A percentile compares a stretch with the other conserved stretches of the same genome.
Conservation (phyloP, 108 stramenopile species). For the Conticribra guillardii region DNA sequence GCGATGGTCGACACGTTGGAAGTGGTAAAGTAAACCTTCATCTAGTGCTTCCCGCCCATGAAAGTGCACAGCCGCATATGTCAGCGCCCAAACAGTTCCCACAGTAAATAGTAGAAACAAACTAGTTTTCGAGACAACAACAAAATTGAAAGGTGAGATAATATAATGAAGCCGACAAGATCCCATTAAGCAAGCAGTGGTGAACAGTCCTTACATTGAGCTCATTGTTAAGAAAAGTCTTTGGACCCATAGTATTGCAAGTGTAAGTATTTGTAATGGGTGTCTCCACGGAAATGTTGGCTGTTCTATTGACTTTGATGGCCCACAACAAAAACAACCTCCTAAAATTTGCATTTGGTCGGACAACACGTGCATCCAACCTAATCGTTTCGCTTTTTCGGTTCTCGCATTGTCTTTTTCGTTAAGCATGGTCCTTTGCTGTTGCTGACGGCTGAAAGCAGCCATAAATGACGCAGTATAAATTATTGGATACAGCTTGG, state of each 20-base stretch:
- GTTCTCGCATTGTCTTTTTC: neutral
- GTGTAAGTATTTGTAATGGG: conserved; percentile 23
- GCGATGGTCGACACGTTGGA: conserved; percentile 94
- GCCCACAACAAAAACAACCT: conserved; percentile 28
- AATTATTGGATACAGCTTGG: conserved; percentile 88
- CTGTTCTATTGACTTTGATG: neutral
- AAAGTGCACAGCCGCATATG: conserved; percentile 55
- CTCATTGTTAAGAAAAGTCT: conserved; percentile 45
- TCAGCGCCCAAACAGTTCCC: conserved; percentile 57
- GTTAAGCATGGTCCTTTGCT: neutral
- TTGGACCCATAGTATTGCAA: conserved; percentile 37
- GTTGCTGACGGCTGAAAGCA: conserved; percentile 47
- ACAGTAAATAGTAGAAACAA: conserved; percentile 72
- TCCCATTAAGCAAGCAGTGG: too few species aligned
- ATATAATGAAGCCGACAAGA: too few species aligned
- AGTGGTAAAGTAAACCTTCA: conserved; percentile 94
- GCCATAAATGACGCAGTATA: conserved; percentile 84
- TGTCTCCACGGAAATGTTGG: conserved; percentile 47
- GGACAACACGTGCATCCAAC: conserved; percentile 23
- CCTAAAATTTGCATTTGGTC: conserved; percentile 22
- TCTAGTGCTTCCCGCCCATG: conserved; percentile 85
- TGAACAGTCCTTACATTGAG: conserved; percentile 48
- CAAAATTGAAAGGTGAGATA: too few species aligned
- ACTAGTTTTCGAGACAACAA: too few species aligned
- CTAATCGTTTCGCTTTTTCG: neutral